Conservation (phyloP, 148 eudicot species). For the Rhododendron williamsianum region DNA sequence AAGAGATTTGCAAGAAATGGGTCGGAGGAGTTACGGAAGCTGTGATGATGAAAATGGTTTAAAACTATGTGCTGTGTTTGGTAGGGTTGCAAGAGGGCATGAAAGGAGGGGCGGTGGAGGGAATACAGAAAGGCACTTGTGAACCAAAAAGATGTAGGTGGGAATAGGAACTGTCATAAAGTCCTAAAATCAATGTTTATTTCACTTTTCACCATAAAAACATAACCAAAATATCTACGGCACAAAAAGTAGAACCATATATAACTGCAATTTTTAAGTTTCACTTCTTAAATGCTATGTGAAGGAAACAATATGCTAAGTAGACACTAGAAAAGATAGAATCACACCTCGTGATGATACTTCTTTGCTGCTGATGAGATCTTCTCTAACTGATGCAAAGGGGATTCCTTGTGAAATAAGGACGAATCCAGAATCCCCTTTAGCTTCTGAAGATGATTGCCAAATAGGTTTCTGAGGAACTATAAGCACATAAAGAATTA, state of each 20-base stretch:
- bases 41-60: not conserved
- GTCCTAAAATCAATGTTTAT: not conserved
- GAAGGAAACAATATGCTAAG: not conserved
- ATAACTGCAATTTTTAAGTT: not conserved
- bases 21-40: not conserved
- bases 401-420: slow-evolving; percentile 18
- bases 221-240: not conserved
- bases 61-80: not conserved
- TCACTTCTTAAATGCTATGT: not conserved
- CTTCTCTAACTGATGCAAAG: slow-evolving; percentile 22
- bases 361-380: slow-evolving; percentile 42
- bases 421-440: slow-evolving; percentile 22
- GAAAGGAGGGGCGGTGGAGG: not conserved
- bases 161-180: not conserved
- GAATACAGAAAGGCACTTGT: not conserved
- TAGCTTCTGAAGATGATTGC: slow-evolving; percentile 14
- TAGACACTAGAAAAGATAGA: not conserved
- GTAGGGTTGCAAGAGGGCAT: not conserved
- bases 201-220: not conserved
- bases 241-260: not conserved
- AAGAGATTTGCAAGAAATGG: not conserved
- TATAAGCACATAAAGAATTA: slow-evolving; percentile 17
- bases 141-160: not conserved
- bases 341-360: slow-evolving; percentile 72
- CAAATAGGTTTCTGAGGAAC: slow-evolving; percentile 38